Evolutionary conservation across 768 basidiomycete species (phyloP).

Genomic region (Xerocomus potaroensis): DNA sequence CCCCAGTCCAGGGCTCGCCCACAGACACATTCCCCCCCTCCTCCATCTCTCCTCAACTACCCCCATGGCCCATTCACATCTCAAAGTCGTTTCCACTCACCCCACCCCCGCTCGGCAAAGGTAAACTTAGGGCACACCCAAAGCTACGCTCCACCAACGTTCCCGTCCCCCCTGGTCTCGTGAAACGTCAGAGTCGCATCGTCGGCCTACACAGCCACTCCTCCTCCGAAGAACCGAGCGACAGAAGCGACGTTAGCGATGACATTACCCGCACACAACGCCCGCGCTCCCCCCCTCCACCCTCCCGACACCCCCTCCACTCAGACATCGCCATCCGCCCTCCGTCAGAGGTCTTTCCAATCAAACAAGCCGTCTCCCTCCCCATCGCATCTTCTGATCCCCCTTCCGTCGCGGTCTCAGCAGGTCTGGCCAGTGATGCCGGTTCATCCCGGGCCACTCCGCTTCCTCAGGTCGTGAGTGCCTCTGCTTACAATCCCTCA

Average conservation of each 20-base stretch:
- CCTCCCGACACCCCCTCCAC: background rate
- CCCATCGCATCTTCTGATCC: conserved; percentile 6
- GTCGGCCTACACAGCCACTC: conserved; percentile 11
- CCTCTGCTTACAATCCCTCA: conserved; percentile 3
- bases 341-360: background rate
- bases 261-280: conserved; percentile 7
- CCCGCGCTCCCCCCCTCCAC: background rate
- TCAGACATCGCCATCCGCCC: background rate
- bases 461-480: conserved; percentile 21
- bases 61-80: conserved; percentile 26
- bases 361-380: conserved; percentile 10
- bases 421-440: background rate
- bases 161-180: conserved; percentile 30
- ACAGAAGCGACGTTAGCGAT: conserved; percentile 26
- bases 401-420: background rate
- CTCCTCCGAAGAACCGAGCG: conserved; percentile 26
- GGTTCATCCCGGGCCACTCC: background rate
- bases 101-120: conserved; percentile 25
- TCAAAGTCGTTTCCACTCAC: conserved; percentile 30
- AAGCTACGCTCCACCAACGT: conserved; percentile 25
- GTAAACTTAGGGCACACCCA: conserved; percentile 25
- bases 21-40: conserved; percentile 24
- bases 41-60: conserved; percentile 16
- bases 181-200: conserved; percentile 25
- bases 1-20: conserved; percentile 27